A percentile compares a stretch with the other conserved stretches of the same genome.
Conservation (phyloP, 2,329 filamentous ascomycete genomes). For the Hypoxylon sp. region DNA sequence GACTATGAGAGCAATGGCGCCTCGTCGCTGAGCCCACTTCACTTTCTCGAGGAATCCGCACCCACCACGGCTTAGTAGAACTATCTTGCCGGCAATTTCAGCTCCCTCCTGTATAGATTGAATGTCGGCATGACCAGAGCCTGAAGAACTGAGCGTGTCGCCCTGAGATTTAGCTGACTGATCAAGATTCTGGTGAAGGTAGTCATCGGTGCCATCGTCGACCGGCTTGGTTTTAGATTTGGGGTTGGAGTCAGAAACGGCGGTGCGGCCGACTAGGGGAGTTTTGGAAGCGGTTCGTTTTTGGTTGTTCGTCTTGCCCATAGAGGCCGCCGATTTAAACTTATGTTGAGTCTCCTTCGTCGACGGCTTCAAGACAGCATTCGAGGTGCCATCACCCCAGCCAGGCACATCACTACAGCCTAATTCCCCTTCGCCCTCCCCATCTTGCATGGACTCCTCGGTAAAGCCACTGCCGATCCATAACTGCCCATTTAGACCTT, state of each 20-base stretch:
- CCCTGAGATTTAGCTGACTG: slow-evolving; percentile 51
- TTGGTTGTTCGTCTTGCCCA: slow-evolving; percentile 53
- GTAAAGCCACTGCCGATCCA: slow-evolving; percentile 95
- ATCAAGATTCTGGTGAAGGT: slow-evolving; percentile 72
- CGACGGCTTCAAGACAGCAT: slow-evolving; percentile 59
- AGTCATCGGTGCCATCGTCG: slow-evolving; percentile 87
- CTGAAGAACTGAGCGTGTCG: slow-evolving; percentile 54
- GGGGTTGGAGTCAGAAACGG: slow-evolving; percentile 44
- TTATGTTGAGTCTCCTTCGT: slow-evolving; percentile 54
- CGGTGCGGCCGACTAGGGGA: slow-evolving; percentile 51
- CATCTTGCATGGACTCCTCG: slow-evolving; percentile 77
- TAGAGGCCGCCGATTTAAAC: slow-evolving; percentile 49
- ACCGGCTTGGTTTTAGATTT: slow-evolving; percentile 53
- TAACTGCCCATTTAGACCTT: slow-evolving; percentile 86
- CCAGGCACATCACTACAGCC: slow-evolving; percentile 95
- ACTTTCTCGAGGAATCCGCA: slow-evolving; percentile 98
- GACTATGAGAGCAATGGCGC: slow-evolving; percentile 90
- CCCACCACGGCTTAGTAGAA: slow-evolving; percentile 89
- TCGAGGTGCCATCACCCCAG: slow-evolving; percentile 76
- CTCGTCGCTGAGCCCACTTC: slow-evolving; percentile 94
- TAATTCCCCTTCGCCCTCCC: slow-evolving; percentile 82
- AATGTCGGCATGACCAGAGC: slow-evolving; percentile 82
- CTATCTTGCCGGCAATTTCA: slow-evolving; percentile 93
- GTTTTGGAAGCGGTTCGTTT: slow-evolving; percentile 55
- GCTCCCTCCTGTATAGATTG: slow-evolving; percentile 91